Base-by-base conservation (phyloP, 352 stramenopile species). In the Phytophthora ramorum region DNA sequence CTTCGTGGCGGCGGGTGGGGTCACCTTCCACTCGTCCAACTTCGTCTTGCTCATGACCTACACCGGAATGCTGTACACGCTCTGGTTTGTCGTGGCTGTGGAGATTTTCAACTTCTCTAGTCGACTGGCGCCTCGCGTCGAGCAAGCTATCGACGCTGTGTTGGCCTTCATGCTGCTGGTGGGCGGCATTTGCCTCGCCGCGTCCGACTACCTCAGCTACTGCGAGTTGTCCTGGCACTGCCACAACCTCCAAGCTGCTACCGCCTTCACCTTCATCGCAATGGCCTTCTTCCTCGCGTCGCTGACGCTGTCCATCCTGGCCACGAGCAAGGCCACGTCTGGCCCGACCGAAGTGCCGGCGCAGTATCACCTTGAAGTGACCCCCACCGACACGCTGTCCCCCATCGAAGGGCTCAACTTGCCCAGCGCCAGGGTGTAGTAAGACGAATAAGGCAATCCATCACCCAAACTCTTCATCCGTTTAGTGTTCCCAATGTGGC, bases 31-130 rank as follows among this genome's bases (percentile, higher is more conserved):
- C 56, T 63, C 63, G 16, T 78, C 79, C 50, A 87, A 71, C 26
- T 91, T 91, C 52, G 69, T 58, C 2, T 57, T 87, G 17, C 59
- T 91, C 49, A 80, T 90, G 63, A 72, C 71, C 24, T 90, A 90
- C 71, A 83, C 79, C 16, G 60, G 73, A 16, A 80, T 90, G 80
- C 55, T 92, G 10, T 90, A 87, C 72, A 64, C 53, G n/a, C 63
- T 89, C 43, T 89, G 71, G 66, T 61, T 66, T 30, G 6, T 87
- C 3, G 49, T 71, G 22, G 73, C 64, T 6, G 68, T 92, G 19
- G 76, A 92, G 52, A 50, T 82, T 26, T 77, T 79, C 56, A 38
- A 63, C 37, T 52, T 64, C 17, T 71, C 43, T 17, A 47, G 50
- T 22, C 78, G 74, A 32, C 24, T 67, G 8, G 51, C 62, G 19